Percentiles rank a stretch among this genome's conserved stretches.
These are phyloP conservation scores for Pisolithus albus DNA, from an alignment of 768 basidiomycete genomes.

Conservation along the genomic window DNA sequence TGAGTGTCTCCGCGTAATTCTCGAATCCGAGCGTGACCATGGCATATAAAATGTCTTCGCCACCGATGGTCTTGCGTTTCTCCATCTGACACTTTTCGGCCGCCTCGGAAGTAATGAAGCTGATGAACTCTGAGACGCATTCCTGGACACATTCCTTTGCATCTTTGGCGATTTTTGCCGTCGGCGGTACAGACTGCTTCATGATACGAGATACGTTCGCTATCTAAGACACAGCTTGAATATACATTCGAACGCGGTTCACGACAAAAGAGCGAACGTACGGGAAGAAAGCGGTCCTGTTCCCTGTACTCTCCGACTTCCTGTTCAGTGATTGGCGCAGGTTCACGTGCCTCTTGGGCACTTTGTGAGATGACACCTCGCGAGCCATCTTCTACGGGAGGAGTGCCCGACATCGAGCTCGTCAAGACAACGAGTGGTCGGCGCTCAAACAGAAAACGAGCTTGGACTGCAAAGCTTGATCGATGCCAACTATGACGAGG, in stretches of 20 bases:
- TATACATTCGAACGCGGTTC: not conserved
- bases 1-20: constrained; percentile 87
- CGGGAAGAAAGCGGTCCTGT: constrained; percentile 93
- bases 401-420: constrained; percentile 26
- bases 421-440: not conserved
- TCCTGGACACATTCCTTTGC: constrained; percentile 99
- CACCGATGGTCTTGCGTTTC: constrained; percentile 96
- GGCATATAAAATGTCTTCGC: constrained; percentile 95
- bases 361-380: constrained; percentile 19
- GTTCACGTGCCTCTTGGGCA: constrained; percentile 42
- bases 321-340: constrained; percentile 78
- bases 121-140: constrained; percentile 97
- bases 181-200: constrained; percentile 84
- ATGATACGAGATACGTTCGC: constrained; percentile 98
- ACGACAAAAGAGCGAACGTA: constrained; percentile 33
- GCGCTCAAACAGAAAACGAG: no score
- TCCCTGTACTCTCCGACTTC: constrained; percentile 93
- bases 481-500: not conserved
- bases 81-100: constrained; percentile 91
- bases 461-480: no score
- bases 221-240: constrained; percentile 47
- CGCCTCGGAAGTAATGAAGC: constrained; percentile 95
- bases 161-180: constrained; percentile 96
- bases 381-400: constrained; percentile 38
- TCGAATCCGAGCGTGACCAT: constrained; percentile 92